Percentiles rank a stretch among this genome's conserved stretches.
These are phyloP conservation scores for Gloeopeniophorella convolvens DNA, from an alignment of 768 basidiomycete genomes.

Conservation along the genomic window DNA sequence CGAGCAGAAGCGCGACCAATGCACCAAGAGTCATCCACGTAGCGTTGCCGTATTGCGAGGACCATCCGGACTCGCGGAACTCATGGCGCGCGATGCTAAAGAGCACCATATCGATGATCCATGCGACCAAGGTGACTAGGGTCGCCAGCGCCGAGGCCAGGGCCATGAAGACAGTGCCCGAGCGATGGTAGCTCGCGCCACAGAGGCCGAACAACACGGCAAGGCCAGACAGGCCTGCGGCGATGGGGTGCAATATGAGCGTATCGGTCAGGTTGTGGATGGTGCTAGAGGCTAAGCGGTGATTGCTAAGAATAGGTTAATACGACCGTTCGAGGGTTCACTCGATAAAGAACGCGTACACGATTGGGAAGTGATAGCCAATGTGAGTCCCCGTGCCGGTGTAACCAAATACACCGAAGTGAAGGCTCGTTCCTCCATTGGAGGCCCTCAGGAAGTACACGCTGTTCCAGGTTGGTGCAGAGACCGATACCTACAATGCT, in stretches of 20 bases:
- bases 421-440: conserved; percentile 31
- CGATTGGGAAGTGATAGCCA: conserved; percentile 54
- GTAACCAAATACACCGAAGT: conserved; percentile 75
- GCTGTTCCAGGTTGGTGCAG: conserved; percentile 65
- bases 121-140: conserved; percentile 61
- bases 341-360: conserved; percentile 31
- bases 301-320: conserved; percentile 29
- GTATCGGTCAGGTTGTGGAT: conserved; percentile 66
- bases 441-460: conserved; percentile 62
- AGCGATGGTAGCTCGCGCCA: conserved; percentile 55
- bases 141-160: conserved; percentile 58
- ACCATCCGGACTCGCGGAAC: conserved; percentile 41
- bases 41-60: conserved; percentile 67
- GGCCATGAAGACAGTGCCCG: conserved; percentile 73
- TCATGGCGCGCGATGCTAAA: conserved; percentile 64
- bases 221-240: conserved; percentile 60
- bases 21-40: conserved; percentile 80
- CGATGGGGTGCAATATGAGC: conserved; percentile 77
- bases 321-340: not conserved
- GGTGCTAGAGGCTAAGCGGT: conserved; percentile 41
- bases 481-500: conserved; percentile 52
- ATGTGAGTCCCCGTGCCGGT: conserved; percentile 49
- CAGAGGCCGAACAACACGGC: conserved; percentile 65
- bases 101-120: conserved; percentile 74
- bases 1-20: conserved; percentile 56